A percentile compares a stretch with the other conserved stretches of the same genome.
These are phyloP conservation scores for Rosa multiflora DNA, from an alignment of 306 rosid species.

Conservation along the genomic window DNA sequence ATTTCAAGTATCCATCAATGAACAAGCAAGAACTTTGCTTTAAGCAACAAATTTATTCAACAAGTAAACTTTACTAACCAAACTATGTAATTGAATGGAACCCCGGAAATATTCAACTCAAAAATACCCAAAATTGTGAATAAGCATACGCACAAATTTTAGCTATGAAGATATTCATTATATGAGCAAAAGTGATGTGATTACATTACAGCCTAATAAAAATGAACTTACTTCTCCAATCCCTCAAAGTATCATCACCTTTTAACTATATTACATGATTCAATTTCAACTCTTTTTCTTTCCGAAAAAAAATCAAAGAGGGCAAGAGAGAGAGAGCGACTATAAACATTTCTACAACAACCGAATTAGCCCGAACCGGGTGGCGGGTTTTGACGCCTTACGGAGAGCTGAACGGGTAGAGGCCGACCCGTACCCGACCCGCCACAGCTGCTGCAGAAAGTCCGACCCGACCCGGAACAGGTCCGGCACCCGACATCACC, in stretches of 20 bases:
- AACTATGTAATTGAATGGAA: not conserved
- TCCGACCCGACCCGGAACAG: conserved; percentile 84
- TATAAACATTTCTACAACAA: not conserved
- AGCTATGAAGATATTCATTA: conserved; percentile 17
- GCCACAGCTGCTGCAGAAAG: conserved; percentile 76
- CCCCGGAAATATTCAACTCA: not conserved
- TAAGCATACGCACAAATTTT: conserved; percentile 2
- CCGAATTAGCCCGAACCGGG: conserved; percentile 17
- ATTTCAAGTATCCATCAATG: not conserved
- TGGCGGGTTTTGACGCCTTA: conserved; percentile 53
- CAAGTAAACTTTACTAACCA: not conserved
- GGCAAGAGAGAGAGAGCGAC: not conserved
- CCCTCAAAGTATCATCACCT: conserved; percentile 26
- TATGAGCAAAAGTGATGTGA: conserved; percentile 12
- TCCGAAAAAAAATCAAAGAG: not conserved
- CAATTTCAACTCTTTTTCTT: not conserved
- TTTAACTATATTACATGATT: conserved; percentile 24
- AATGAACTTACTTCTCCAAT: conserved; percentile 15
- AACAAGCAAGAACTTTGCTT: not conserved
- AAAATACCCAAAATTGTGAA: not conserved
- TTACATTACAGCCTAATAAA: conserved; percentile 23
- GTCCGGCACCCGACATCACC: conserved; percentile 79
- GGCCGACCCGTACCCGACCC: conserved; percentile 90
- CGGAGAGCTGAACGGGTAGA: conserved; percentile 54
- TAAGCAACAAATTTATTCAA: not conserved